Base-by-base conservation (phyloP, 2,329 filamentous ascomycete genomes). In the Neophaeococcomyces mojaviensis region DNA sequence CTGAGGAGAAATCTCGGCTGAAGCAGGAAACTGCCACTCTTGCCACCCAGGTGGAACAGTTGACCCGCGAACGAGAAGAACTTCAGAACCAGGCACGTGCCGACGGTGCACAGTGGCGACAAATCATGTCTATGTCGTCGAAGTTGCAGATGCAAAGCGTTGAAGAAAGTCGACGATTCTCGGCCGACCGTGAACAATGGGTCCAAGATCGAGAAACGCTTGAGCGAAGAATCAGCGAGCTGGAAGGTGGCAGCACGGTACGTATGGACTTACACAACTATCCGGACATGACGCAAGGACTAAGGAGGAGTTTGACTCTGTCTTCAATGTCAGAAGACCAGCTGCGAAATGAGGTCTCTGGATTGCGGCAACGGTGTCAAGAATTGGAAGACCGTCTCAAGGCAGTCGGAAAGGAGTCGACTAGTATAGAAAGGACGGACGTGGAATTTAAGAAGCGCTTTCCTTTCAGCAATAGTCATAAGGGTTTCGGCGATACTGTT, bases 81-180 rank as follows among this genome's bases (percentile, higher is more conserved):
- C 68, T 67, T 15, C 61, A 68, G n/a, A 57, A 61, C 22, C 63
- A 70, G 39, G 58, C 67, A 3, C 61, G 61, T 2, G 61, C 63
- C 3, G 71, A 72, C 41, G 69, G 69, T 26, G 64, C 64, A 45
- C 72, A 76, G 57, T 75, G 73, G 59, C 64, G 69, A 54, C 66
- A 66, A 40, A 76, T 76, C 55, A 61, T 76, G 55, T 70, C 72
- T 31, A 71, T 74, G 67, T 68, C 70, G 20, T 65, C 64, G 5
- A 59, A 63, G 13, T 55, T 76, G 16, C 70, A 75, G 49, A 61
- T 60, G 1, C 65, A 69, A 51, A 59, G 63, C 33, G 63, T 64
- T 1, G 65, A 66, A 9, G 70, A 73, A 39, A 64, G 62, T 46
- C 66, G 65, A 46, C 61, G 60, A 28, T 68, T 70, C 59, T 62